Base-by-base conservation (phyloP, 495 filamentous ascomycete species). In the Pyronema domesticum region DNA sequence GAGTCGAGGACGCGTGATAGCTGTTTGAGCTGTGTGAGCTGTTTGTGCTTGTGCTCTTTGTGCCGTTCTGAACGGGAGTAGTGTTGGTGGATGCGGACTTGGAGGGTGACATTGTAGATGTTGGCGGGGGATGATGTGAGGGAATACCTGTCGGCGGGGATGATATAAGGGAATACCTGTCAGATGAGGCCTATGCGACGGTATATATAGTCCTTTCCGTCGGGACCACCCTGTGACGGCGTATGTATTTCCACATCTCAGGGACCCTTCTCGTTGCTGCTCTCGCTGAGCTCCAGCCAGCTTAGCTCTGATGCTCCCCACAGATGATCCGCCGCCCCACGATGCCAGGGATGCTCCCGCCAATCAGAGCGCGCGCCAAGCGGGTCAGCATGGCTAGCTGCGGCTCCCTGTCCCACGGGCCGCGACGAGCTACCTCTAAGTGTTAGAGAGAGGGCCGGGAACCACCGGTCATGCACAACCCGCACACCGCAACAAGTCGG, bases 1-100 rank as follows among this genome's bases (percentile, higher is more conserved):
- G 70, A n/a, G 86, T 86, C 18, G 89, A 84, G 46, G 82, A 65
- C 17, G 85, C 77, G 71, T 96, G 93, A 71, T 40, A 40, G 37
- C 10, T 11, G 19, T 23, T 47, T 3, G 15, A 42, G 11, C 11
- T 17, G n/a, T 7, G n/a, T 7, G 37, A 40, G 37, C 37, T n/a
- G 37, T 40, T 40, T 7, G 37, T n/a, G 37, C 37, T 40, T 7
- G 37, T n/a, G 37, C 39, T 42, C 23, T 30, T 30, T 30, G 23
- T 30, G 23, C 23, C 23, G 23, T 30, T 30, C 23, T 2, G 5
- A 30, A 30, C 23, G 39, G 39, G 11, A 6, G 39, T 13, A 6
- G 39, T 42, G 39, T 13, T 13, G 39, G 39, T 42, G 39, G 39
- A 42, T 13, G 39, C 15, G 6, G 39, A 42, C 39, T 13, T 17